Conservation (phyloP, 2,329 filamentous ascomycete species). For the Teratosphaeria zuluensis region DNA sequence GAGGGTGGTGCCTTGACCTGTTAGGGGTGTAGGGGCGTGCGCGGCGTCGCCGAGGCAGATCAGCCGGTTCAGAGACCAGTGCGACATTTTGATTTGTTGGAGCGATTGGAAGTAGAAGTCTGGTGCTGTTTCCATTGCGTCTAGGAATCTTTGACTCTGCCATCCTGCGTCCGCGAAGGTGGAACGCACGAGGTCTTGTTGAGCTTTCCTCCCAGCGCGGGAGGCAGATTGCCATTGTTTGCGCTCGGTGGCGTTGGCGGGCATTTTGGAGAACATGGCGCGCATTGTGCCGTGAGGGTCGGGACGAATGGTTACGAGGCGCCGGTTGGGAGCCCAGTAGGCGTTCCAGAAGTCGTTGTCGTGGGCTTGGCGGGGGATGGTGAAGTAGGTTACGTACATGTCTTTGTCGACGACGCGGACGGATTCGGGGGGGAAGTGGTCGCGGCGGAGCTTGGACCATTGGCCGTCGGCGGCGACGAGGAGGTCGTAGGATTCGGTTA, state of each 20-base stretch:
- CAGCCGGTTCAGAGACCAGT: slow-evolving; percentile 26
- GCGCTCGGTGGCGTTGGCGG: slow-evolving; percentile 1
- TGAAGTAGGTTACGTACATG: slow-evolving; percentile 19
- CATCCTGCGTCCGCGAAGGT: slow-evolving; percentile 10
- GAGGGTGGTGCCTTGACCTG: slow-evolving; percentile 23
- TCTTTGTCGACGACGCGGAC: slow-evolving; percentile 13
- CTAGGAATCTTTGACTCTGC: slow-evolving; percentile 9
- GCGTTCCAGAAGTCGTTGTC: not conserved
- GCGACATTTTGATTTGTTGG: slow-evolving; percentile 29
- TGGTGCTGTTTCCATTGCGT: slow-evolving; percentile 32
- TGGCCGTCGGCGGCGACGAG: slow-evolving; percentile 16
- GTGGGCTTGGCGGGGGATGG: slow-evolving; percentile 8
- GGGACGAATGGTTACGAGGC: slow-evolving; percentile 13
- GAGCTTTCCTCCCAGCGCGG: not conserved
- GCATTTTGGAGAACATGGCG: slow-evolving; percentile 6
- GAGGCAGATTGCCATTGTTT: not conserved
- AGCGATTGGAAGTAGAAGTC: slow-evolving; percentile 38
- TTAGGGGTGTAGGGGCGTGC: slow-evolving; percentile 27
- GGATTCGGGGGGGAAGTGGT: slow-evolving; percentile 10
- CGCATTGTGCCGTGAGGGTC: not conserved
- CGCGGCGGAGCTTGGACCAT: slow-evolving; percentile 11
- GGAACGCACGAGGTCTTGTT: slow-evolving; percentile 7
- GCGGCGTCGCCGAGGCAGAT: slow-evolving; percentile 32
- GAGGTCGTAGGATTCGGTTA: not conserved
- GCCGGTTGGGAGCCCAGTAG: slow-evolving; percentile 9